Evolutionary conservation across 441 rosid genomes (phyloP).

Genomic region (Daphne laureola): DNA sequence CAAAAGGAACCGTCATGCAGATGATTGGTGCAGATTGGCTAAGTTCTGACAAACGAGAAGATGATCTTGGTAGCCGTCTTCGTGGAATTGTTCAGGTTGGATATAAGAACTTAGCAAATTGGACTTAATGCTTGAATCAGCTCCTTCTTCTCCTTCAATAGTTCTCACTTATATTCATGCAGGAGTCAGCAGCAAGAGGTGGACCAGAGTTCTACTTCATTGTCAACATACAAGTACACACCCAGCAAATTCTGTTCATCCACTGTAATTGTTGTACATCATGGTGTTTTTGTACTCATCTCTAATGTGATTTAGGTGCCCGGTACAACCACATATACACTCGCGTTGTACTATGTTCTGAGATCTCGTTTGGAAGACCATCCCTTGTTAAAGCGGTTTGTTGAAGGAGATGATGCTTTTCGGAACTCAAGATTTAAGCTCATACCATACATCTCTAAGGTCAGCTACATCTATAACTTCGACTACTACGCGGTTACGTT

Average conservation of each 20-base stretch:
- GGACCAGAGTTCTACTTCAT: conserved; percentile 77
- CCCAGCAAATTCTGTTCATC: conserved; percentile 1
- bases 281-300: background rate
- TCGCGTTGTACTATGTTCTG: conserved; percentile 73
- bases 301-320: conserved; percentile 48
- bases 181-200: conserved; percentile 44
- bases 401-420: conserved; percentile 74
- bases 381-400: conserved; percentile 66
- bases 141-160: background rate
- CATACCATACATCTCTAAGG: conserved; percentile 89
- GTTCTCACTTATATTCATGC: conserved; percentile 13
- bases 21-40: conserved; percentile 96
- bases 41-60: conserved; percentile 61
- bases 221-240: conserved; percentile 63
- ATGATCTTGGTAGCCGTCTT: conserved; percentile 61
- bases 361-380: conserved; percentile 64
- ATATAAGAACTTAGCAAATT: too few species aligned
- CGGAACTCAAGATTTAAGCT: conserved; percentile 92
- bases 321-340: conserved; percentile 44
- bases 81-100: conserved; percentile 70
- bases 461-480: conserved; percentile 9
- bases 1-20: conserved; percentile 62
- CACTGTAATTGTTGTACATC: background rate
- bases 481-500: background rate
- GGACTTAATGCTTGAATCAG: background rate